These are phyloP conservation scores for Dendrocalamus sinicus DNA, from an alignment of 176 grass and related monocot genomes.

Conservation along the genomic window DNA sequence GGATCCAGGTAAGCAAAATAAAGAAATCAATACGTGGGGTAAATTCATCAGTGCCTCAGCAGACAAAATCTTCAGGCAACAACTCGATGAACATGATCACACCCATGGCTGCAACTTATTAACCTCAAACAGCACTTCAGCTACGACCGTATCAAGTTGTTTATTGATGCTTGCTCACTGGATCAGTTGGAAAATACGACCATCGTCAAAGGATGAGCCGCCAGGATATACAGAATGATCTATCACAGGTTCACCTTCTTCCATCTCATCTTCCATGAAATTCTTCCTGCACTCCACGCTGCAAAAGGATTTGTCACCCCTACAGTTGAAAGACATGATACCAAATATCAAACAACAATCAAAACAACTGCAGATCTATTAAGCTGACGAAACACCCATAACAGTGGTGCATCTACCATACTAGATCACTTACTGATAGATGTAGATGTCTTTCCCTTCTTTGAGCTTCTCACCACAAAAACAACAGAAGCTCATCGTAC, in stretches of 20 bases:
- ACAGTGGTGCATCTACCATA: slow-evolving; percentile 2
- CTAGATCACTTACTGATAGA: slow-evolving; percentile 72
- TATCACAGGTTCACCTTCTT: slow-evolving; percentile 48
- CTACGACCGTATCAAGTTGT: slow-evolving; percentile 57
- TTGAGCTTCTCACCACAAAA: slow-evolving; percentile 62
- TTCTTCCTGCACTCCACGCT: slow-evolving; percentile 70
- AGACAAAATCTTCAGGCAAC: slow-evolving; percentile 63
- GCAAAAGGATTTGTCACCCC: slow-evolving; percentile 84
- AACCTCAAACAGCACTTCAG: slow-evolving; percentile 82
- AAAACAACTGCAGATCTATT: not conserved
- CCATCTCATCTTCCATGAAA: slow-evolving; percentile 71
- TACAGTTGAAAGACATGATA: slow-evolving; percentile 36
- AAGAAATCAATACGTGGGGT: slow-evolving; percentile 46
- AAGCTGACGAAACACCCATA: slow-evolving; percentile 22
- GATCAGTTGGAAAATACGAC: slow-evolving; percentile 61
- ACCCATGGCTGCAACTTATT: slow-evolving; percentile 85
- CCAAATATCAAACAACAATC: slow-evolving; percentile 41
- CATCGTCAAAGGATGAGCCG: slow-evolving; percentile 12
- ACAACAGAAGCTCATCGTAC: slow-evolving; percentile 60
- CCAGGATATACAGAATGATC: slow-evolving; percentile 23
- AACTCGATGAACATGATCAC: slow-evolving; percentile 54
- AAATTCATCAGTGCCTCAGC: slow-evolving; percentile 45
- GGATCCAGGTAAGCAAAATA: slow-evolving; percentile 52
- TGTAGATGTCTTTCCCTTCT: slow-evolving; percentile 68
- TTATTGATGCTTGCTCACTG: slow-evolving; percentile 41